A percentile compares a stretch with the other conserved stretches of the same genome.
Conservation (phyloP, 352 stramenopile species). For the Saprolegnia parasitica region DNA sequence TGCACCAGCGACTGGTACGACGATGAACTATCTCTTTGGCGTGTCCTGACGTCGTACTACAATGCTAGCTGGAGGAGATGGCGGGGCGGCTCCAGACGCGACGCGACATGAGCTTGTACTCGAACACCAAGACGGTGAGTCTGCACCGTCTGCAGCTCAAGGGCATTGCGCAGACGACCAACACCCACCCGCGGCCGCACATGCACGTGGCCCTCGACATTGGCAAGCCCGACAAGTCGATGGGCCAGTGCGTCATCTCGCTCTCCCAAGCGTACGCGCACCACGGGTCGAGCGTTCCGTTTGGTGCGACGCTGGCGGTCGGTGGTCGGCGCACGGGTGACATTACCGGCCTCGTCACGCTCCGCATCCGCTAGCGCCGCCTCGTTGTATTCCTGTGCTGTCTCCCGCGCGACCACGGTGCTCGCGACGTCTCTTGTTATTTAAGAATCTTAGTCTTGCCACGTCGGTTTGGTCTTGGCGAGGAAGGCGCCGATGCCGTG, state of each 20-base stretch:
- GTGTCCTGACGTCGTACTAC: background rate
- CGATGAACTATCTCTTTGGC: conserved; percentile 32
- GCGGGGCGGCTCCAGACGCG: conserved; percentile 1
- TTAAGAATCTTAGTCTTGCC: conserved; percentile 21
- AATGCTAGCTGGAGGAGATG: conserved; percentile 14
- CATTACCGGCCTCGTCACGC: conserved; percentile 7
- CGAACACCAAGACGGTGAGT: conserved; percentile 11
- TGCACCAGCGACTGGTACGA: conserved; percentile 35
- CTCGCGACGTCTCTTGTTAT: background rate
- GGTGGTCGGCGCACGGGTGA: conserved; percentile 18
- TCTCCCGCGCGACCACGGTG: background rate
- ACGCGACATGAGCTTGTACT: conserved; percentile 12
- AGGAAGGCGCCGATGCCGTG: conserved; percentile 33
- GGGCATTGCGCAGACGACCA: conserved; percentile 1
- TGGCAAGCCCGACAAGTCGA: conserved; percentile 7
- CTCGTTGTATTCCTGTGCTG: background rate
- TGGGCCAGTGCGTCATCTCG: conserved; percentile 24
- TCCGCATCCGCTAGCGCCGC: background rate
- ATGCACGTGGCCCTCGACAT: conserved; percentile 26
- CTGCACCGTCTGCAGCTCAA: conserved; percentile 3
- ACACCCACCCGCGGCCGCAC: background rate
- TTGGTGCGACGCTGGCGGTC: conserved; percentile 8
- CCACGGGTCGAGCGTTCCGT: background rate
- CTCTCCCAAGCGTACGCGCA: conserved; percentile 6
- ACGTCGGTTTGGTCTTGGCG: conserved; percentile 22